Conservation (phyloP, 305 asterid species). For the Fraxinus platypoda region DNA sequence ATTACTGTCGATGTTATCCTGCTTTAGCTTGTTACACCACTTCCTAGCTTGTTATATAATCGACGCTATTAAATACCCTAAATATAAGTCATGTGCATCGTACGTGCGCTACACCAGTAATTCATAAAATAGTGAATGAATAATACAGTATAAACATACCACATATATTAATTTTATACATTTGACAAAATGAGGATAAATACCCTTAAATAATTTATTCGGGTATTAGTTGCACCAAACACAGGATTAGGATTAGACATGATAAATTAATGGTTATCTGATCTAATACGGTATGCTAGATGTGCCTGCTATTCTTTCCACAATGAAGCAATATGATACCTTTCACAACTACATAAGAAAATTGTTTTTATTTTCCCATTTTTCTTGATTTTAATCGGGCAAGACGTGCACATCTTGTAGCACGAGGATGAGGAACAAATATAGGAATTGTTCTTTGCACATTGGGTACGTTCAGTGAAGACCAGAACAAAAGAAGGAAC, state of each 20-base stretch:
- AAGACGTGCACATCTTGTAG: constrained; percentile 76
- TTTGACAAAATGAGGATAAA: too few relatives aligned
- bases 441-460: constrained; percentile 56
- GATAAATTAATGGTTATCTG: neutral
- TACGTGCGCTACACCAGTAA: neutral
- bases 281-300: neutral
- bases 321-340: neutral
- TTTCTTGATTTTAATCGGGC: constrained; percentile 38
- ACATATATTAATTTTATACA: too few relatives aligned
- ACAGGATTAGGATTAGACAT: too few relatives aligned
- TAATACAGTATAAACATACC: too few relatives aligned
- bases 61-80: neutral
- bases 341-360: neutral
- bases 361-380: neutral
- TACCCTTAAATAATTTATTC: too few relatives aligned
- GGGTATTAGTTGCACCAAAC: too few relatives aligned
- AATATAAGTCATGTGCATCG: neutral
- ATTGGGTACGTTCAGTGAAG: constrained; percentile 47
- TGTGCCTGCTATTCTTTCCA: neutral
- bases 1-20: neutral
- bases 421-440: constrained; percentile 45
- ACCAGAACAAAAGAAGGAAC: neutral
- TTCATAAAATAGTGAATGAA: too few relatives aligned
- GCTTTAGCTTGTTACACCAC: neutral
- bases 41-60: neutral